Conservation (phyloP, 192 early-diverging fungal genomes). For the Podila horticola region DNA sequence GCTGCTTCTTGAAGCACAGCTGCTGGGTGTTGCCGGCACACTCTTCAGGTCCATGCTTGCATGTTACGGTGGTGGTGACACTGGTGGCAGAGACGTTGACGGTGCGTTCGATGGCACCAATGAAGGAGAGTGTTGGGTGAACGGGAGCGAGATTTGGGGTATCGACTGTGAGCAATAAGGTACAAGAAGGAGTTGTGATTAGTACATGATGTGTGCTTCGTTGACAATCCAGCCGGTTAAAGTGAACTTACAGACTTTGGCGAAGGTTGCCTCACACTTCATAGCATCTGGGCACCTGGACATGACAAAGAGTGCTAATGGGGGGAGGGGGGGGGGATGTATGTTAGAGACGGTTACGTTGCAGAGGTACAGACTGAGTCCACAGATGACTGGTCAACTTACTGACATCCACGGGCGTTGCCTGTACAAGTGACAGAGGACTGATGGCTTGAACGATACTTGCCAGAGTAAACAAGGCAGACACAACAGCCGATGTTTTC, state of each 20-base stretch:
- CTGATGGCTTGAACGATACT: constrained; percentile 3
- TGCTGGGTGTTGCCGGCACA: constrained; percentile 62
- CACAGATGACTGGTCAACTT: neutral
- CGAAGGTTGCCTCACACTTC: constrained; percentile 62
- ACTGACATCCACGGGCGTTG: constrained; percentile 41
- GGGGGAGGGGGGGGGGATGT: neutral
- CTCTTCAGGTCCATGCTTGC: constrained; percentile 56
- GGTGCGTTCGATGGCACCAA: constrained; percentile 22
- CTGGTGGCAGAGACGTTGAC: neutral
- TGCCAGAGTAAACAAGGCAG: neutral
- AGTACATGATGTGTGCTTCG: neutral
- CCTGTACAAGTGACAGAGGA: constrained; percentile 1
- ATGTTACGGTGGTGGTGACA: constrained; percentile 16
- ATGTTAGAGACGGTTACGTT: neutral
- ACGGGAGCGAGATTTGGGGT: constrained; percentile 11
- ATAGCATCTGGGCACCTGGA: constrained; percentile 74
- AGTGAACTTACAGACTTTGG: constrained; percentile 45
- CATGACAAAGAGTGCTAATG: constrained; percentile 73
- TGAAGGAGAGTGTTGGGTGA: constrained; percentile 25
- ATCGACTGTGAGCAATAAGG: constrained; percentile 3
- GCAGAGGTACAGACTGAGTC: neutral
- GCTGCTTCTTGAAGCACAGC: constrained; percentile 56
- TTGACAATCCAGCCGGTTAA: neutral
- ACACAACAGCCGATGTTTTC: neutral
- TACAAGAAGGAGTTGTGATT: neutral